These are phyloP conservation scores for Acer negundo DNA, from an alignment of 345 rosid genomes.

Conservation along the genomic window DNA sequence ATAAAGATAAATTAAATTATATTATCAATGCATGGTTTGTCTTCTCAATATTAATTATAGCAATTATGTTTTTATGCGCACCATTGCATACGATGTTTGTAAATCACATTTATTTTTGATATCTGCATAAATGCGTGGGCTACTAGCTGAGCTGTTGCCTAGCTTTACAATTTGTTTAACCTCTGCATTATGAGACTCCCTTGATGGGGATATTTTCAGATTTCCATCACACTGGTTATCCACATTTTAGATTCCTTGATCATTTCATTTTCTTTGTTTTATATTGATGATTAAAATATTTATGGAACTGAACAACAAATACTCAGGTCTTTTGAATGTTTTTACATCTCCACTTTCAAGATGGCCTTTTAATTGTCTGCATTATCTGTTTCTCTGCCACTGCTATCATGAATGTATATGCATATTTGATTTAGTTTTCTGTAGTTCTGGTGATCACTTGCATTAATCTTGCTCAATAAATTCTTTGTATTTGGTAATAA, in stretches of 20 bases:
- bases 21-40: background rate
- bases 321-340: background rate
- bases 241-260: background rate
- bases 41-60: background rate
- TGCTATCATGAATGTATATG: background rate
- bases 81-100: background rate
- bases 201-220: background rate
- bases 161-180: background rate
- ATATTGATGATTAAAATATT: background rate
- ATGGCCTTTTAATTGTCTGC: background rate
- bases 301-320: background rate
- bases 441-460: background rate
- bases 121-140: too few species aligned
- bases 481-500: slow-evolving; percentile 6
- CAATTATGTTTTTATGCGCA: background rate
- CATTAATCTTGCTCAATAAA: background rate
- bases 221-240: slow-evolving; percentile 1
- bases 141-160: background rate
- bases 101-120: background rate
- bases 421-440: background rate
- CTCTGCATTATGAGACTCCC: too few species aligned
- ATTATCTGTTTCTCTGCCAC: background rate
- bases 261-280: slow-evolving; percentile 14
- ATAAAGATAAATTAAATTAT: background rate
- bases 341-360: background rate